Base-by-base conservation (phyloP, 192 early-diverging fungal genomes). In the Backusella tarrabulga region DNA sequence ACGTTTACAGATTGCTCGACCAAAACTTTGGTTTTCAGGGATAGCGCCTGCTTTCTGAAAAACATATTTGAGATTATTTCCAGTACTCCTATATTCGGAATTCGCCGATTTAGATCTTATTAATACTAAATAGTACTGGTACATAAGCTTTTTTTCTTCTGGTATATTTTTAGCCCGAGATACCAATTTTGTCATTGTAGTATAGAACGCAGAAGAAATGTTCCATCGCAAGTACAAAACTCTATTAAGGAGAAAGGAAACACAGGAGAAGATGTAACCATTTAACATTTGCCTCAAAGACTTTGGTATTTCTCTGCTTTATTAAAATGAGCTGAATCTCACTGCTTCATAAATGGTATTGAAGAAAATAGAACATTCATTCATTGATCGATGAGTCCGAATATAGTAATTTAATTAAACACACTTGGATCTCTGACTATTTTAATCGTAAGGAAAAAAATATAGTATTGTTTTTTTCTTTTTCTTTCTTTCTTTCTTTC, bases 341-440 rank as follows among this genome's bases (percentile, higher is more conserved):
- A 29, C 29, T 26, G 3, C 23, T 63, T 63, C 56, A 63, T 29
- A 63, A 63, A 63, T 63, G 23, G 56, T 63, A 63, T 29, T 26
- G 23, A 63, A 63, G 56, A 63, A 63, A 63, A 63, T 29, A 63
- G 56, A 63, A 63, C 56, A 63, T 63, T 63, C 52, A 54, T 54
- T 54, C 23, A 63, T 19, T 63, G 56, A 60, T 60, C 54, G 54
- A 60, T 60, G 23, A 23, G n/a, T 60, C 23, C 54, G n/a, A 60
- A 60, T 60, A 60, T 60, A 29, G 54, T 60, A 60, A 60, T 60
- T 60, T 60, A 60, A 60, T 60, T 60, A 56, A 56, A 60, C 54
- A 60, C 54, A 60, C n/a, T 12, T 60, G 2, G 54, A 60, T 60
- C 42, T 44, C 54, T 60, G 54, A 9, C 54, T 60, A 60, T 60